Conservation (phyloP, 805 yeast species). For the Candida vartiovaarae region DNA sequence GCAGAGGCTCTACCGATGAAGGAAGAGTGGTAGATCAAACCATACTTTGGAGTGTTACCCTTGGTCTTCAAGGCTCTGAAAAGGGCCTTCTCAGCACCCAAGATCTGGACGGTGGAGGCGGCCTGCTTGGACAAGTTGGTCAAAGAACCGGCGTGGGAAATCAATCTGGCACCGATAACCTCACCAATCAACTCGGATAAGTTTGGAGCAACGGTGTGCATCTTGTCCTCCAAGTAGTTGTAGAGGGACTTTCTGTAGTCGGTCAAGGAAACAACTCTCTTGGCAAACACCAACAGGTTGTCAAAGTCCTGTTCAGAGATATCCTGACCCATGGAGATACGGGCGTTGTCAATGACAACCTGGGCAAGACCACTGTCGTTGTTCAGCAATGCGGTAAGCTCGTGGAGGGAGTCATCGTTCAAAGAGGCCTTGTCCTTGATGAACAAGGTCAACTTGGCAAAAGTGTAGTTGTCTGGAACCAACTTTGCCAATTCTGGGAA, state of each 20-base stretch:
- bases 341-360: conserved; percentile 92
- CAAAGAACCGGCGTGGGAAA: conserved; percentile 94
- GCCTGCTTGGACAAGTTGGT: conserved; percentile 96
- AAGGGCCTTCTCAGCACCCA: conserved; percentile 98
- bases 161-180: conserved; percentile 95
- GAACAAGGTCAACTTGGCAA: conserved; percentile 84
- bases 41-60: conserved; percentile 98
- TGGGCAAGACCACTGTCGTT: conserved; percentile 90
- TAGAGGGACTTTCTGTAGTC: conserved; percentile 95
- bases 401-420: conserved; percentile 88
- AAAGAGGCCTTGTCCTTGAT: conserved; percentile 87
- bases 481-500: conserved; percentile 99
- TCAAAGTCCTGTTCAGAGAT: conserved; percentile 84
- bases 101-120: conserved; percentile 95
- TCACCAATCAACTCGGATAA: conserved; percentile 94
- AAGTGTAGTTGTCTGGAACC: conserved; percentile 91
- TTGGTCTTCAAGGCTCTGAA: conserved; percentile 98
- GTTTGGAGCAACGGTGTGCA: conserved; percentile 99
- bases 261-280: conserved; percentile 92
- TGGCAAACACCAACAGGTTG: conserved; percentile 87
- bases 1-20: conserved; percentile 97
- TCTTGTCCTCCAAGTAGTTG: conserved; percentile 83
- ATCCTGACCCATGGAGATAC: conserved; percentile 99
- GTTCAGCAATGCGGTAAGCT: conserved; percentile 73
- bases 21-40: conserved; percentile 93